Conservation (phyloP, 139 green algal genomes). For the Parachlorella kessleri region DNA sequence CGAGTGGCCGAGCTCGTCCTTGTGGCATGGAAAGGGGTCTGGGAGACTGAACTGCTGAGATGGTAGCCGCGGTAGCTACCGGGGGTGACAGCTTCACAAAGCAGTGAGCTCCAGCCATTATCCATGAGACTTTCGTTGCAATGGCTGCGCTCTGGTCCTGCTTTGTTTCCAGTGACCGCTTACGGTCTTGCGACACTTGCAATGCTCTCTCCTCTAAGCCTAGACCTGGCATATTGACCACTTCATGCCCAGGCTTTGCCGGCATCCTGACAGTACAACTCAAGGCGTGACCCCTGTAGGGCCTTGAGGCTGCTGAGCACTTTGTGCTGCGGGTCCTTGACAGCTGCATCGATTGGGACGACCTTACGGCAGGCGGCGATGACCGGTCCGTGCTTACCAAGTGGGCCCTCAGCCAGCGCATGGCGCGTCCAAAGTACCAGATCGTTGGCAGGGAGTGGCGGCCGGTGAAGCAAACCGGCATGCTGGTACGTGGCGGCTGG, state of each 20-base stretch:
- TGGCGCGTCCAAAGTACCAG: neutral
- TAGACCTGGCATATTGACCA: too few species aligned
- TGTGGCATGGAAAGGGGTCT: too few species aligned
- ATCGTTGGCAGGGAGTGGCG: neutral
- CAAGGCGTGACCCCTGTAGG: neutral
- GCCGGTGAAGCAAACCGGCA: neutral
- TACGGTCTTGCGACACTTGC: neutral
- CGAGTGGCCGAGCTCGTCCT: too few species aligned
- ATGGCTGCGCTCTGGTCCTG: too few species aligned
- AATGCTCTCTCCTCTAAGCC: neutral
- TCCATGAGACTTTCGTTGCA: too few species aligned
- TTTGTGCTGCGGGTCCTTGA: conserved; percentile 28
- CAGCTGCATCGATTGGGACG: conserved; percentile 13
- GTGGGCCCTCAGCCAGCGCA: neutral
- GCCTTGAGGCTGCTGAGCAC: conserved; percentile 15
- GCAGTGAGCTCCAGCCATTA: too few species aligned
- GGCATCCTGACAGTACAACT: neutral
- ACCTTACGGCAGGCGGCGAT: conserved; percentile 2
- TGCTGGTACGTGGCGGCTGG: neutral
- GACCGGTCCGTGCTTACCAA: conserved; percentile 6
- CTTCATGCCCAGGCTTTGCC: too few species aligned
- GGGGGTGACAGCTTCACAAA: too few species aligned
- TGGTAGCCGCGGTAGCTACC: too few species aligned
- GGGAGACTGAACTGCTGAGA: too few species aligned
- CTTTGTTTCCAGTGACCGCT: neutral